Base-by-base conservation (phyloP, 345 rosid species). In the Erodium maritimum region DNA sequence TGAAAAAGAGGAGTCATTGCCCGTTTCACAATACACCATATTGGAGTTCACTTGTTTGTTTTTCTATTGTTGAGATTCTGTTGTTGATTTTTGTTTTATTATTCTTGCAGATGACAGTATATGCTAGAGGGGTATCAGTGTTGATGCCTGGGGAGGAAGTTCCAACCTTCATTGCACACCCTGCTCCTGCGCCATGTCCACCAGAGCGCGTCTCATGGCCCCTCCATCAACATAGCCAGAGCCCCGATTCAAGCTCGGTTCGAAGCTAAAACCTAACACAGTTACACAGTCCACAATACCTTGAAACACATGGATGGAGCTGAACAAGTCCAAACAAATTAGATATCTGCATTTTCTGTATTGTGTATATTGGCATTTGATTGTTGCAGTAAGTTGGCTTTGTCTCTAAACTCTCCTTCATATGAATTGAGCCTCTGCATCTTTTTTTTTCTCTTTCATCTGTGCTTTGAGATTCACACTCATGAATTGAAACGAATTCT, bases 101-200 rank as follows among this genome's bases (percentile, higher is more conserved):
- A 14, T 34, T 57, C 55, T 8, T 66, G 66, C 77, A 87, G 95
- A 71, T 75, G 69, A 71, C 81, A 11, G 70, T 71, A 9, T 78
- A 76, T 60, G 81, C 75, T 9, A 75, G 62, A 50, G 91, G 82
- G n/a, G 83, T 82, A 52, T 78, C 95, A 17, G 91, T 87, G 18
- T 62, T 87, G 75, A 87, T 87, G 95, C 95, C 95, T 0, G 91
- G 95, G 1, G 91, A 87, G 59, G 61, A 75, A 2, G 46, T 77
- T 19, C 95, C 91, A 21, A 87, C 87, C 54, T 87, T 80, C 71
- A 79, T 87, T 48, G 91, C 91, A 54, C 79, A 79, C 59, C 88
- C 87, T 37, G 79, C 85, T 57, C 95, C 91, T 22, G 42, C 19
- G 12, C 23, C 42, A 21, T 80, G 79, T 29, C 75, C 80, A 13